Conservation (phyloP, 2,329 filamentous ascomycete species). For the Simplicillium aogashimaense region DNA sequence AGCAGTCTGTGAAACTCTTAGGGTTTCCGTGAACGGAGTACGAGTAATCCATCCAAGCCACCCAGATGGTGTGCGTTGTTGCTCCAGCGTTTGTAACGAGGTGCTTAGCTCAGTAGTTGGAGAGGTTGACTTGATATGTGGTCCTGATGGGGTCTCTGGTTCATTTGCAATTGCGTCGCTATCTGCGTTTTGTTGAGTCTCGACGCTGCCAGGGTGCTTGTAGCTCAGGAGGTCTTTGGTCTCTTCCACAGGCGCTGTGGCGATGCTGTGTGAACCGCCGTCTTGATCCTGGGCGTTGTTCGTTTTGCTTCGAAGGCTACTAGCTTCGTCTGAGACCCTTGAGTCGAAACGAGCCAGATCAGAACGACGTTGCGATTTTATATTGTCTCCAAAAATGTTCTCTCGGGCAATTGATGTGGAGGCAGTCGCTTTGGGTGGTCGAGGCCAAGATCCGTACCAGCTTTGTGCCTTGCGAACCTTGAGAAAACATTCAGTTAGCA, state of each 20-base stretch:
- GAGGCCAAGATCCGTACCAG: slow-evolving; percentile 56
- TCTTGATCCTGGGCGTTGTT: slow-evolving; percentile 7
- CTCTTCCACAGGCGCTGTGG: not conserved
- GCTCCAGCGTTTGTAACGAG: too few relatives aligned
- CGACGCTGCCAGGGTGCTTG: not conserved
- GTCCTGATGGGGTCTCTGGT: not conserved
- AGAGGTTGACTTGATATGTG: slow-evolving; percentile 4
- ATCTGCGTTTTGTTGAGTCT: not conserved
- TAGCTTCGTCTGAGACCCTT: slow-evolving; percentile 24
- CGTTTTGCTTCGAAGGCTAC: slow-evolving; percentile 18
- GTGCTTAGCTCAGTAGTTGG: too few relatives aligned
- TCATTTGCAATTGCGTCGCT: not conserved
- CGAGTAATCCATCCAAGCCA: slow-evolving; percentile 46
- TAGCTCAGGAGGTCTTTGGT: not conserved
- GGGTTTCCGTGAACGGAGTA: slow-evolving; percentile 15
- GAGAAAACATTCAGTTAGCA: slow-evolving; percentile 3
- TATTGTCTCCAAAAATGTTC: slow-evolving; percentile 47
- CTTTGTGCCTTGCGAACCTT: slow-evolving; percentile 44
- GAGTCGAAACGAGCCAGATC: slow-evolving; percentile 43
- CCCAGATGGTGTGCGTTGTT: slow-evolving; percentile 20
- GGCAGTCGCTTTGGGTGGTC: slow-evolving; percentile 42
- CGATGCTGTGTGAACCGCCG: not conserved
- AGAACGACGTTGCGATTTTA: slow-evolving; percentile 31
- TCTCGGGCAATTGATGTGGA: slow-evolving; percentile 52
- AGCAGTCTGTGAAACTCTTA: not conserved